Conservation (phyloP, 1,139 yeast genomes). For the Suhomyces choctaworum region DNA sequence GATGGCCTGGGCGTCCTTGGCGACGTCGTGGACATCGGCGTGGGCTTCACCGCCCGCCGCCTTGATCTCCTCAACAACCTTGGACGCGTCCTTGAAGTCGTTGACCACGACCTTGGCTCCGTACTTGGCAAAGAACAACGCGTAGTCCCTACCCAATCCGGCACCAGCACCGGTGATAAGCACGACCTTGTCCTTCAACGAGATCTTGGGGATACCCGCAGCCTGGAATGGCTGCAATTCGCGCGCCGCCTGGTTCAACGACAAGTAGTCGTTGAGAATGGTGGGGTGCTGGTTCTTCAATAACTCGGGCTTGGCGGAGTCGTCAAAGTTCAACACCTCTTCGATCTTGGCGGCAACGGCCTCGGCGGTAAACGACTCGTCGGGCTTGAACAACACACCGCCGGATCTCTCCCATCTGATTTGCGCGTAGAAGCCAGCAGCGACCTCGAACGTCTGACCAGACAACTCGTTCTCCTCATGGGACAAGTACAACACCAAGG, state of each 20-base stretch:
- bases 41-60: conserved; percentile 80
- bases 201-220: conserved; percentile 47
- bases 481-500: conserved; percentile 78
- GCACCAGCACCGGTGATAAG: conserved; percentile 95
- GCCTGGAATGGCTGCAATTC: conserved; percentile 58
- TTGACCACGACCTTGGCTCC: conserved; percentile 97
- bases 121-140: conserved; percentile 77
- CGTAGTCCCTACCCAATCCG: conserved; percentile 92
- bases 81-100: conserved; percentile 76
- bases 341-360: conserved; percentile 72
- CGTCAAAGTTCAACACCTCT: conserved; percentile 62
- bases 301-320: conserved; percentile 51
- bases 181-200: conserved; percentile 81
- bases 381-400: conserved; percentile 84
- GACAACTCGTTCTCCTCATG: conserved; percentile 62
- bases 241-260: conserved; percentile 54
- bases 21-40: conserved; percentile 80
- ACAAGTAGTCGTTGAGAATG: conserved; percentile 58
- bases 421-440: conserved; percentile 92
- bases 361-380: conserved; percentile 76
- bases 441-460: conserved; percentile 86
- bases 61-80: conserved; percentile 77
- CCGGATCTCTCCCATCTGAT: conserved; percentile 94
- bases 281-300: conserved; percentile 65
- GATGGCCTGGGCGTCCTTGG: conserved; percentile 71